A percentile compares a stretch with the other conserved stretches of the same genome.
Conservation (phyloP, 2,329 filamentous ascomycete species). For the Periconia macrospinosa region DNA sequence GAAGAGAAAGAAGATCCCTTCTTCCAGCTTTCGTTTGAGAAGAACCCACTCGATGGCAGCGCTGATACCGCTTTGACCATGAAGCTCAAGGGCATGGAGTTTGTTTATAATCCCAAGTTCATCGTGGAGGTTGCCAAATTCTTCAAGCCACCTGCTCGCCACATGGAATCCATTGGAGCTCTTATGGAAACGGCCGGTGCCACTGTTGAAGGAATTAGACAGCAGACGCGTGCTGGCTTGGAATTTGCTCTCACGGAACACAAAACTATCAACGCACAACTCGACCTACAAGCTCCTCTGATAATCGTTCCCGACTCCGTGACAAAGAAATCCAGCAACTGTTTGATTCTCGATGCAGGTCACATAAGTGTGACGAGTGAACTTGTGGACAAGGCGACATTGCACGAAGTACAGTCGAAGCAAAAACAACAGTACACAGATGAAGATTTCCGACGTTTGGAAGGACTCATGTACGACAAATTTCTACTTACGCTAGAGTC, state of each 20-base stretch:
- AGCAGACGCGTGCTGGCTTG: constrained; percentile 92
- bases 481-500: constrained; percentile 92
- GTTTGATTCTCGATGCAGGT: constrained; percentile 92
- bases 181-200: constrained; percentile 94
- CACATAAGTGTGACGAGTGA: constrained; percentile 94
- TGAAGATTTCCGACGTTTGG: constrained; percentile 83
- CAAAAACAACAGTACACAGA: constrained; percentile 85
- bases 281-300: constrained; percentile 92
- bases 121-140: constrained; percentile 90
- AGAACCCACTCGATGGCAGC: constrained; percentile 90
- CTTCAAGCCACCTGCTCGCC: constrained; percentile 92
- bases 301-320: constrained; percentile 97
- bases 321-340: constrained; percentile 76
- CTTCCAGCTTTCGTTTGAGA: constrained; percentile 89
- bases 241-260: constrained; percentile 97
- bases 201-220: constrained; percentile 90
- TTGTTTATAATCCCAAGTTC: constrained; percentile 96
- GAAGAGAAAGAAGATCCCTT: constrained; percentile 71
- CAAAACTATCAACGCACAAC: constrained; percentile 94
- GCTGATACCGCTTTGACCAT: constrained; percentile 88
- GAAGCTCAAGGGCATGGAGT: constrained; percentile 92
- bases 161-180: constrained; percentile 97
- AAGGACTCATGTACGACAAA: constrained; percentile 96
- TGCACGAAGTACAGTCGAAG: constrained; percentile 88
- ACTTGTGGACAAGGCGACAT: constrained; percentile 85